Base-by-base conservation (phyloP, 1,284 basidiomycete genomes). In the Paramarasmius palmivorus region DNA sequence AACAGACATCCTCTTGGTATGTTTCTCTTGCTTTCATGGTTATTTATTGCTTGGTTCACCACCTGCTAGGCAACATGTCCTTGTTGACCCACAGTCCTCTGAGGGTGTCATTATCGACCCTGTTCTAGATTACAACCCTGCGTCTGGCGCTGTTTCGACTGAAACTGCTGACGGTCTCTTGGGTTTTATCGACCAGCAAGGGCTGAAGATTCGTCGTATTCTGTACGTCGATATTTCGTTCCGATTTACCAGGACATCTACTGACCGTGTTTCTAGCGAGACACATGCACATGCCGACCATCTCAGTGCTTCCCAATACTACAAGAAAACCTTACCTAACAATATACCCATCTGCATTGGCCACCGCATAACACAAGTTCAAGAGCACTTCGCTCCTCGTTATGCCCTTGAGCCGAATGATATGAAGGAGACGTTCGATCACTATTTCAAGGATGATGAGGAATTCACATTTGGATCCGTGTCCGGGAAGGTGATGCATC, bases 231-330 rank as follows among this genome's bases (percentile, higher is more conserved):
- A 32, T 6, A 32, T 12, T 32, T 12, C 12, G 6, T 32, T 32
- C 29, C 29, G n/a, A n/a, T n/a, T 32, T 12, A 12, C 29, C 12
- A 32, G 29, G 12, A 32, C 7, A 12, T 12, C 6, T 32, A 12
- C 29, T 32, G 29, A 32, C 12, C 12, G 12, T 32, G 7, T 32
- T 6, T 36, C 10, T 45, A 73, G 73, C 4, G 73, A 76, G 57
- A 74, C 72, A 2, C 73, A 74, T 49, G 73, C 74, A 0, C 74
- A 76, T 49, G 72, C 74, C 8, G 73, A 76, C 59, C 73, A 75
- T 57, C 65, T 75, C 25, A 72, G 69, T 4, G 70, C 71, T 7
- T 68, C 73, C 2, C 73, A 72, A 56, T 73, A 73, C 59, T 57
- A 68, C 54, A 73, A 72, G 56, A 59, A 60, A 10, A 64, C 64